These are phyloP conservation scores for Mucor velutinosus DNA, from an alignment of 371 early-diverging fungal genomes.

Conservation along the genomic window DNA sequence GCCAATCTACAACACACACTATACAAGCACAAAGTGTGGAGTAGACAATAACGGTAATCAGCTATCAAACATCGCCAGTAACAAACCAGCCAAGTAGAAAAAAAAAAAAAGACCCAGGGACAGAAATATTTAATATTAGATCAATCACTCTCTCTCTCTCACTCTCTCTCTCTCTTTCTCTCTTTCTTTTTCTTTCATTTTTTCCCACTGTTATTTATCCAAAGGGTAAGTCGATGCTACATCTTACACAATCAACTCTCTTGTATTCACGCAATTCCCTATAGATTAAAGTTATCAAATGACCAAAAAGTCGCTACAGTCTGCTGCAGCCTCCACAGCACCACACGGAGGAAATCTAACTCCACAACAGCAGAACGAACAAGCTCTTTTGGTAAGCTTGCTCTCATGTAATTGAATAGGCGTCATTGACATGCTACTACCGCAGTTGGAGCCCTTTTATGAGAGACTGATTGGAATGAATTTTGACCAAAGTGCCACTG, in stretches of 20 bases:
- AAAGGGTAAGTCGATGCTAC: background rate
- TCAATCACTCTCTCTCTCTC: background rate
- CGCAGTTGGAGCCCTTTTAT: slow-evolving; percentile 53
- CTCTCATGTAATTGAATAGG: background rate
- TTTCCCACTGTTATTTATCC: background rate
- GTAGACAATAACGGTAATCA: background rate
- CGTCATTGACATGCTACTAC: slow-evolving; percentile 1
- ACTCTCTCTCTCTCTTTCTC: background rate
- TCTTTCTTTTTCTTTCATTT: slow-evolving; percentile 1
- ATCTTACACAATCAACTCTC: background rate
- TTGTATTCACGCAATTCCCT: background rate
- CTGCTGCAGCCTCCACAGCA: background rate
- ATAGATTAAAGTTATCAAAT: background rate
- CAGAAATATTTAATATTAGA: slow-evolving; percentile 2
- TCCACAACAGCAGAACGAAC: slow-evolving; percentile 21
- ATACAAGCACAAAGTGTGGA: background rate
- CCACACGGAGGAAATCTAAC: slow-evolving; percentile 9
- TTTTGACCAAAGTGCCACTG: slow-evolving; percentile 27
- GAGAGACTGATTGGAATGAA: slow-evolving; percentile 36
- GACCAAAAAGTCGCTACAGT: background rate
- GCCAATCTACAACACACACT: background rate
- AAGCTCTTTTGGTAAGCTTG: slow-evolving; percentile 16
- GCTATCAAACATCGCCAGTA: background rate
- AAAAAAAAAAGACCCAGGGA: slow-evolving; percentile 8
- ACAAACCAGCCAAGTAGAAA: background rate